phyloP scores from a whole-genome alignment of 1,139 yeast genomes.

The Kluyveromyces marxianus region DNA sequence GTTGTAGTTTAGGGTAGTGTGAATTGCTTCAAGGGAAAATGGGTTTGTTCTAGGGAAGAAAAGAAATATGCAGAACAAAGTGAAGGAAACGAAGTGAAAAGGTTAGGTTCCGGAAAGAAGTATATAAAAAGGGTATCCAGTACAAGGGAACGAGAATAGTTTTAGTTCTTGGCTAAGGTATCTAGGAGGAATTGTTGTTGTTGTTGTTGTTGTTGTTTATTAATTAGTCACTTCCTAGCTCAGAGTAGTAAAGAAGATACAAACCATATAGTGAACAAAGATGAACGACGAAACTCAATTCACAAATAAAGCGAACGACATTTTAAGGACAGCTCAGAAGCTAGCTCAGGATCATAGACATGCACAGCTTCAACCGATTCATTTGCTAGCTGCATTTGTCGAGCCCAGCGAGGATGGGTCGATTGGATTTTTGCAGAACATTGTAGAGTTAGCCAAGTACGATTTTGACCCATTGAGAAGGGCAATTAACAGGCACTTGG shows the following conservation, averaged over 20 bases:
- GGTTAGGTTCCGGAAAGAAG: background rate
- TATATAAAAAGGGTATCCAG: background rate
- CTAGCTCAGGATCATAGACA: conserved; percentile 81
- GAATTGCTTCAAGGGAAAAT: no score
- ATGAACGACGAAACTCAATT: conserved; percentile 62
- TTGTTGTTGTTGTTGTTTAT: no score
- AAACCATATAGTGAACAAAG: background rate
- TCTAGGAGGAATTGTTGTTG: no score
- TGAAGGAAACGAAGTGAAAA: background rate
- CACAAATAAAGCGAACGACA: conserved; percentile 86
- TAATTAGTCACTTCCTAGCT: no score
- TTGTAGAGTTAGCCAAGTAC: conserved; percentile 78
- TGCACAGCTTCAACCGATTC: conserved; percentile 77
- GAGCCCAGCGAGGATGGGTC: conserved; percentile 66
- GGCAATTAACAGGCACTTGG: conserved; percentile 70
- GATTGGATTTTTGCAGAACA: conserved; percentile 61
- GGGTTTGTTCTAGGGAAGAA: background rate
- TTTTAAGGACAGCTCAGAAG: conserved; percentile 71
- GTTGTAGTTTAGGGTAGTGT: no score
- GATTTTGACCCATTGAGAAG: conserved; percentile 82
- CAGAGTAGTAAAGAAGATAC: background rate
- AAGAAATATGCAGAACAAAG: background rate
- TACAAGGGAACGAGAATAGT: no score
- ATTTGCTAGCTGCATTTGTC: conserved; percentile 86
- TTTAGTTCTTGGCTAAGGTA: no score